Conservation (phyloP, 139 green algal genomes). For the Yamagishiella unicocca region DNA sequence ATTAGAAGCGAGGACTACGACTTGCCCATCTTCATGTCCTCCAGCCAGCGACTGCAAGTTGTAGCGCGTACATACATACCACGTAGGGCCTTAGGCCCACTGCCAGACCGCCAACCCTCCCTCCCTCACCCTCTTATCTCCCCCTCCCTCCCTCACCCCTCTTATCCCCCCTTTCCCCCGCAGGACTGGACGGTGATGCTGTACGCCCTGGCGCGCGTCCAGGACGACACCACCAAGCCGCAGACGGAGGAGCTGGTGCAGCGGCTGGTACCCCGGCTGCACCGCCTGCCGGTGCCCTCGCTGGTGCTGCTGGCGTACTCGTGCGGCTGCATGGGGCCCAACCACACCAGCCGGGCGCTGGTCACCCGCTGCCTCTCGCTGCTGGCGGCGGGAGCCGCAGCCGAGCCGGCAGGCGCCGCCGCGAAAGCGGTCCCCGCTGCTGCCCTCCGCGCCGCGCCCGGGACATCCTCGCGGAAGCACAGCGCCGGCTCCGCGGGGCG, state of each 20-base stretch:
- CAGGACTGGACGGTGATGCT: constrained; percentile 60
- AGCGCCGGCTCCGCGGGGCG: too few relatives aligned
- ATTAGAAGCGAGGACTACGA: too few relatives aligned
- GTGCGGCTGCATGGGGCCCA: constrained; percentile 31
- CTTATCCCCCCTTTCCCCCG: too few relatives aligned
- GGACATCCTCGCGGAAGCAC: too few relatives aligned
- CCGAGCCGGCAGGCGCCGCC: background rate
- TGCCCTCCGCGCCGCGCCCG: too few relatives aligned
- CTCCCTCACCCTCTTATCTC: too few relatives aligned
- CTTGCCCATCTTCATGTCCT: too few relatives aligned
- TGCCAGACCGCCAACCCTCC: too few relatives aligned
- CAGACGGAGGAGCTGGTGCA: constrained; percentile 1
- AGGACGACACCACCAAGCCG: background rate
- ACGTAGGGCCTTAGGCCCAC: too few relatives aligned
- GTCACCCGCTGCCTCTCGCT: constrained; percentile 14
- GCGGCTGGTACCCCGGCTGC: constrained; percentile 28
- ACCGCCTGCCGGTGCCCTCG: constrained; percentile 30
- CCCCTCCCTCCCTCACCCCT: too few relatives aligned
- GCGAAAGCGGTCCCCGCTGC: background rate
- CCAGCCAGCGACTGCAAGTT: too few relatives aligned
- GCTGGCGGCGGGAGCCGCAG: background rate
- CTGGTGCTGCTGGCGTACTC: constrained; percentile 31
- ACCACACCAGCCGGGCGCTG: background rate
- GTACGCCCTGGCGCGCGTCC: constrained; percentile 28
- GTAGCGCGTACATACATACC: too few relatives aligned